These are phyloP conservation scores for Cladosporium sp. DNA, from an alignment of 2,329 filamentous ascomycete species.

Conservation along the genomic window DNA sequence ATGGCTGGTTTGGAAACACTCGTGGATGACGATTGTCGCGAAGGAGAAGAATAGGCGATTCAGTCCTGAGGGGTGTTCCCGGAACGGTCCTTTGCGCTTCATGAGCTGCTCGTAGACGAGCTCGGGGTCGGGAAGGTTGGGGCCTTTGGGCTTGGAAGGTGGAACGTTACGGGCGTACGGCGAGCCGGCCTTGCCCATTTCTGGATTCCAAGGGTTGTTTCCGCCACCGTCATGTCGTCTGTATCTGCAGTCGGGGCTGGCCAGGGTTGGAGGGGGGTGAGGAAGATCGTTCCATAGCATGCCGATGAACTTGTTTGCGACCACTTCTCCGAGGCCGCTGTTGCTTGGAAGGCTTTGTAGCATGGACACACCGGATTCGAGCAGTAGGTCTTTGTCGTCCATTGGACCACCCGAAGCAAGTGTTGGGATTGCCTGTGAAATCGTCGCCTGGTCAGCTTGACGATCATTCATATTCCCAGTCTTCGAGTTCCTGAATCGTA, in stretches of 20 bases:
- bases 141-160: constrained; percentile 51
- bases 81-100: constrained; percentile 42
- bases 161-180: constrained; percentile 49
- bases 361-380: constrained; percentile 56
- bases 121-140: constrained; percentile 51
- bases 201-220: constrained; percentile 52
- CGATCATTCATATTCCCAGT: background rate
- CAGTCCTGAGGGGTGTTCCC: constrained; percentile 47
- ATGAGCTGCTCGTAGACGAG: constrained; percentile 49
- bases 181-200: constrained; percentile 55
- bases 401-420: constrained; percentile 46
- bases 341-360: constrained; percentile 52
- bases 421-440: background rate
- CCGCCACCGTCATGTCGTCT: constrained; percentile 46
- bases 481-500: background rate
- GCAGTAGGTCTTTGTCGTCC: constrained; percentile 49
- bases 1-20: constrained; percentile 48
- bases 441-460: background rate
- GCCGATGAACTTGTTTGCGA: constrained; percentile 53
- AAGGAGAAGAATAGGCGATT: constrained; percentile 51
- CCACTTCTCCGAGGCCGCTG: constrained; percentile 49
- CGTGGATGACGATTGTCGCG: constrained; percentile 51
- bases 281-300: constrained; percentile 57
- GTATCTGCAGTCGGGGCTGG: constrained; percentile 49
- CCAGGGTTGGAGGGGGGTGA: constrained; percentile 50